Base-by-base conservation (phyloP, 345 rosid species). In the Mangifera indica region DNA sequence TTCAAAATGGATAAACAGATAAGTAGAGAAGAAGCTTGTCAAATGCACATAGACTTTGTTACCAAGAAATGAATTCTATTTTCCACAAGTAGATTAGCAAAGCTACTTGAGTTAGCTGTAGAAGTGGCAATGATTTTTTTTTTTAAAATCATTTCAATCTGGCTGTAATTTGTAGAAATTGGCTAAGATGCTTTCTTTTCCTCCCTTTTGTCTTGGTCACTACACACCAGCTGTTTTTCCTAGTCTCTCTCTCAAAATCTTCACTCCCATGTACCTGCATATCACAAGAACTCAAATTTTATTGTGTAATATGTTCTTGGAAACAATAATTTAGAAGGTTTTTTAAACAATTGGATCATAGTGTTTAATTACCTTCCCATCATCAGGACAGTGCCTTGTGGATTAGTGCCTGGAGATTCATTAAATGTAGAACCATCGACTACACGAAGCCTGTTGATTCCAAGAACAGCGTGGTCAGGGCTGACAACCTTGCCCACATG, bases 311-410 rank as follows among this genome's bases (percentile, higher is more conserved):
- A 17, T 18, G 18, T 49, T 13, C 14, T 13, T 9, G 22, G 15
- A 56, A 21, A 56, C 12, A 9, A 13, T 60, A 32, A 63, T 63
- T 61, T 21, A 61, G n/a, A 45, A 40, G n/a, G 62, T 69, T 67
- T 52, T 13, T 5, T 40, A 15, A 18, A 21, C 57, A 59, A 25
- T 46, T 57, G 25, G 40, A 32, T n/a, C 29, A 61, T 40, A 54
- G 7, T 49, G 53, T 49, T 61, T n/a, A n/a, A n/a, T n/a, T 86
- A 92, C 99, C 99, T 95, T 72, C 99, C 99, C 96, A 96, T 87
- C 98, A 93, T 96, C 89, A 96, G 71, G 80, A 96, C 81, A 1
- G 99, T 96, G 73, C 82, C 99, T 74, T 96, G 99, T 74, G 99
- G 98, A 82, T 96, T 96, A 67, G 99, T 93, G 66, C 99, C 99